These are phyloP conservation scores for Penicillium salamii DNA, from an alignment of 495 filamentous ascomycete genomes.

Conservation along the genomic window DNA sequence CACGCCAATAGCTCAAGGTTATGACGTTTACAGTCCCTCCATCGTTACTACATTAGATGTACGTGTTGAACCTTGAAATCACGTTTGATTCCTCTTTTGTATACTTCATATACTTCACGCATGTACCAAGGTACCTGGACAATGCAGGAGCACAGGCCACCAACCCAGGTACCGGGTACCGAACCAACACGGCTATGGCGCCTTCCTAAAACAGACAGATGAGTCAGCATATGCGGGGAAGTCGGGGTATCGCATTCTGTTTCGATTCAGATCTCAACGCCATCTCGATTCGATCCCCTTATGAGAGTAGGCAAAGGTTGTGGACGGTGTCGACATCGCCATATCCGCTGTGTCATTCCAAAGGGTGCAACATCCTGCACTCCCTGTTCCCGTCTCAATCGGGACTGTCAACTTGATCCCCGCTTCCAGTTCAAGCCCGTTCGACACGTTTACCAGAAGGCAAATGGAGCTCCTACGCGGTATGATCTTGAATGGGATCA, in stretches of 20 bases:
- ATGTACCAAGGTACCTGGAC: too few relatives aligned
- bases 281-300: neutral
- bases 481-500: slow-evolving; percentile 36
- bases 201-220: neutral
- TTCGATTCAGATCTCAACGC: neutral
- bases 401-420: slow-evolving; percentile 34
- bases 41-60: too few relatives aligned
- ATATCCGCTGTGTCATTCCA: slow-evolving; percentile 36
- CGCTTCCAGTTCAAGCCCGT: slow-evolving; percentile 39
- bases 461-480: slow-evolving; percentile 22
- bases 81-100: too few relatives aligned
- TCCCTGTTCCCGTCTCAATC: slow-evolving; percentile 30
- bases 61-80: too few relatives aligned
- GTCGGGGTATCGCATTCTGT: neutral
- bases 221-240: slow-evolving; percentile 6
- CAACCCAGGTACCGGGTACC: too few relatives aligned
- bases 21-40: too few relatives aligned
- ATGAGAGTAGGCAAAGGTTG: slow-evolving; percentile 43
- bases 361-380: slow-evolving; percentile 31
- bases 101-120: too few relatives aligned
- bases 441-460: slow-evolving; percentile 37
- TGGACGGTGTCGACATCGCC: slow-evolving; percentile 40
- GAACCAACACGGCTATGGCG: too few relatives aligned
- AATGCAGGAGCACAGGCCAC: too few relatives aligned
- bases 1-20: neutral